phyloP scores from a whole-genome alignment of 2,329 filamentous ascomycete species.

The Aureobasidium sp. region DNA sequence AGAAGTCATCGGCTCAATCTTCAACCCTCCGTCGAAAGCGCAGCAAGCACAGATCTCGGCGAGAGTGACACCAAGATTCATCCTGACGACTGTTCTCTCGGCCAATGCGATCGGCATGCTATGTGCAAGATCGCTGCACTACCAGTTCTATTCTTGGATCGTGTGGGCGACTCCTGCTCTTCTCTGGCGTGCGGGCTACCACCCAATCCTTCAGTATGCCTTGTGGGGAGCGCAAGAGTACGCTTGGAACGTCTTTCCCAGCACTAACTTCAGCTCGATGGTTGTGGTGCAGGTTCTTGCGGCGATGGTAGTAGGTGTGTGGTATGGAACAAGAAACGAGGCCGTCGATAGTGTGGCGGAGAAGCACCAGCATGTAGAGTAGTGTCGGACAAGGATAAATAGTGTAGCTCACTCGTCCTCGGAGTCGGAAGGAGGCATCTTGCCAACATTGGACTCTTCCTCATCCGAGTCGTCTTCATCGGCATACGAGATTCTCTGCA shows the following conservation, averaged over 20 bases:
- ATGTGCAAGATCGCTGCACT: conserved; percentile 82
- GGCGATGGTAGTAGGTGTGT: conserved; percentile 54
- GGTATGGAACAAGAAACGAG: conserved; percentile 45
- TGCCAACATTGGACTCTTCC: conserved; percentile 71
- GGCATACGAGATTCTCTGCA: conserved; percentile 50
- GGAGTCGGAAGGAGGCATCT: conserved; percentile 75
- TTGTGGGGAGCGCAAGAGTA: conserved; percentile 77
- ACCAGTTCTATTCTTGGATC: conserved; percentile 90
- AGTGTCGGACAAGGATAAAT: not conserved
- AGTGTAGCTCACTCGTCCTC: conserved; percentile 45
- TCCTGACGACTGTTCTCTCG: conserved; percentile 67
- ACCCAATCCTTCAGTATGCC: conserved; percentile 56
- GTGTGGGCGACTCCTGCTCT: conserved; percentile 84
- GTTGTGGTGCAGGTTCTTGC: conserved; percentile 64
- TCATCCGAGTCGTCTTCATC: conserved; percentile 58
- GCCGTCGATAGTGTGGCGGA: conserved; percentile 17
- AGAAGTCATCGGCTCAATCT: conserved; percentile 44
- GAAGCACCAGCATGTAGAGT: conserved; percentile 14
- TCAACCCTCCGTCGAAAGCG: conserved; percentile 37
- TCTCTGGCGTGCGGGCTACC: conserved; percentile 67
- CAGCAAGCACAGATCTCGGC: conserved; percentile 50
- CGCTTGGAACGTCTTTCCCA: conserved; percentile 94
- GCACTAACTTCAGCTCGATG: conserved; percentile 54
- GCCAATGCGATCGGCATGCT: conserved; percentile 73
- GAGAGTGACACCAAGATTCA: conserved; percentile 59